Evolutionary conservation across 2,329 filamentous ascomycete species (phyloP).

Genomic region (Sporothrix luriei): DNA sequence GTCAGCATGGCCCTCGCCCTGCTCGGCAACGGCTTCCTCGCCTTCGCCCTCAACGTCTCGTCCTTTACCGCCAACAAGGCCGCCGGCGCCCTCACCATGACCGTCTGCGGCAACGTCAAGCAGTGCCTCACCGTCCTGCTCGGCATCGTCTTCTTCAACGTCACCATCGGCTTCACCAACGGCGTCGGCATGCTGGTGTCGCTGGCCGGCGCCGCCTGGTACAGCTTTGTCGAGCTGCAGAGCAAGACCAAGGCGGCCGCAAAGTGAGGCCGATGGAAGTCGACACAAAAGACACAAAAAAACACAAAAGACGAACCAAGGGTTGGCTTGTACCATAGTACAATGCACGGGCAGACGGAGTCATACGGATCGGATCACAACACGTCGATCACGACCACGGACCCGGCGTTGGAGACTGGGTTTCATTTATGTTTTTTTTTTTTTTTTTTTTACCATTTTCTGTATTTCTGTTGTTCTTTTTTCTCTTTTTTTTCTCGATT

Average conservation of each 20-base stretch:
- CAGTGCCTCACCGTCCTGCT: constrained; percentile 59
- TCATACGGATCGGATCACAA: not conserved
- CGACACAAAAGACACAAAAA: not conserved
- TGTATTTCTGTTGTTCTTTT: not conserved
- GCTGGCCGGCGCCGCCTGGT: constrained; percentile 58
- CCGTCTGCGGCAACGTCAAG: constrained; percentile 62
- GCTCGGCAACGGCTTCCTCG: constrained; percentile 56
- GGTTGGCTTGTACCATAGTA: constrained; percentile 2
- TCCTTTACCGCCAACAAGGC: constrained; percentile 62
- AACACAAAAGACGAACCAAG: not conserved
- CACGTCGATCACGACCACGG: not conserved
- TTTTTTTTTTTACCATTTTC: not conserved
- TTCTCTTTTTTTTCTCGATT: no score
- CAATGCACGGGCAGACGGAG: not conserved
- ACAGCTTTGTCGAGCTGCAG: constrained; percentile 58
- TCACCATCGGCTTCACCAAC: constrained; percentile 55
- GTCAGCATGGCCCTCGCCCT: constrained; percentile 46
- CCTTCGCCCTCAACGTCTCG: constrained; percentile 59
- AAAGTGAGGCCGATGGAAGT: constrained; percentile 2
- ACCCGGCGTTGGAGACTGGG: not conserved
- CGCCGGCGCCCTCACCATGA: constrained; percentile 61
- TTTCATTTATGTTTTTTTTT: constrained; percentile 3
- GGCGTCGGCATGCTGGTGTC: constrained; percentile 60
- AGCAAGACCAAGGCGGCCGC: constrained; percentile 34
- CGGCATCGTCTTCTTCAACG: constrained; percentile 57